phyloP scores from a whole-genome alignment of 352 stramenopile genomes.

The Pythium sp. region DNA sequence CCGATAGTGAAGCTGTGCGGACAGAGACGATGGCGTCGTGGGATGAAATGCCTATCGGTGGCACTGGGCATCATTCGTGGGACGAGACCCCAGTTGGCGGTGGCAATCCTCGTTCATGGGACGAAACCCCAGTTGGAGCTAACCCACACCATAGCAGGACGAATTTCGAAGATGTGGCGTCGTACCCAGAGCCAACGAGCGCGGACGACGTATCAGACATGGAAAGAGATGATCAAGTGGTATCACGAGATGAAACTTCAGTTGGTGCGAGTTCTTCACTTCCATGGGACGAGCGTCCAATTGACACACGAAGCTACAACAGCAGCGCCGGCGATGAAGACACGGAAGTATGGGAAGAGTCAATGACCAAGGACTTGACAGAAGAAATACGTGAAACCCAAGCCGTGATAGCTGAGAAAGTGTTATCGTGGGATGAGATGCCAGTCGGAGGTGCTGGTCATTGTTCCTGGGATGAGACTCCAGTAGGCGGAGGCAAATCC shows the following conservation, averaged over 20 bases:
- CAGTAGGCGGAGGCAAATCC: background rate
- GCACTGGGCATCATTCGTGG: background rate
- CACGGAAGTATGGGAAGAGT: background rate
- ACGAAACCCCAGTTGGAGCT: conserved; percentile 10
- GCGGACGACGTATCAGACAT: background rate
- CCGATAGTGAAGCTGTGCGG: background rate
- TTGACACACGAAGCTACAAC: background rate
- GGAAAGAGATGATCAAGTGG: background rate
- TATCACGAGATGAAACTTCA: background rate
- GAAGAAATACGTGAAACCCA: background rate
- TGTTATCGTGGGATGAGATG: conserved; percentile 4
- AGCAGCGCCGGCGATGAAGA: background rate
- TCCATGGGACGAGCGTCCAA: background rate
- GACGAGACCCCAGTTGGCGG: background rate
- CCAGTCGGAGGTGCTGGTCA: conserved; percentile 3
- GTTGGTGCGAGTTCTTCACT: background rate
- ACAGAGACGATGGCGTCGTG: background rate
- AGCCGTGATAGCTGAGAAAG: background rate
- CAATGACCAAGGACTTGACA: background rate
- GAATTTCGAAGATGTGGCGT: background rate
- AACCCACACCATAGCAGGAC: background rate
- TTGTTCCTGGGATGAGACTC: conserved; percentile 5
- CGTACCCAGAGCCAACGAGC: background rate
- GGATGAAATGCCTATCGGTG: conserved; percentile 11
- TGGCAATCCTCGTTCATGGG: background rate